These are phyloP conservation scores for Penicillium sp. DNA, from an alignment of 2,329 filamentous ascomycete genomes.

Conservation along the genomic window DNA sequence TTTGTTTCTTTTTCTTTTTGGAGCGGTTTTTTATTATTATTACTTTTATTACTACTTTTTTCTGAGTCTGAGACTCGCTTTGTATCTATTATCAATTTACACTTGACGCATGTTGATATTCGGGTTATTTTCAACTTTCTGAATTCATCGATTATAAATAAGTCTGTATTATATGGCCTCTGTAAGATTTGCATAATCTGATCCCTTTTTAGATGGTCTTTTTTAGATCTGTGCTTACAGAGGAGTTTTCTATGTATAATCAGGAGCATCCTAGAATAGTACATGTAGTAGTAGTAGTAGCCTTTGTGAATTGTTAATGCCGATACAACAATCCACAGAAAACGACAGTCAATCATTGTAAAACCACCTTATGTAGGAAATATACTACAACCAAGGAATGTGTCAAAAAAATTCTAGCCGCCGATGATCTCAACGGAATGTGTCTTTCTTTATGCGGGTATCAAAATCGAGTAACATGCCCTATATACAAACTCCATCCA, in stretches of 20 bases:
- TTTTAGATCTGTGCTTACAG: too few relatives aligned
- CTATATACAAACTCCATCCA: not conserved
- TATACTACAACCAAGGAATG: not conserved
- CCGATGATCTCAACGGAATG: not conserved
- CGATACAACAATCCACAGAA: not conserved
- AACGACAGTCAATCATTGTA: not conserved
- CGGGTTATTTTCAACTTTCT: too few relatives aligned
- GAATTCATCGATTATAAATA: not conserved
- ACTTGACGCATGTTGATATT: too few relatives aligned
- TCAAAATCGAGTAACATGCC: not conserved
- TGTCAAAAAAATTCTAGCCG: not conserved
- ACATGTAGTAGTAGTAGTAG: too few relatives aligned
- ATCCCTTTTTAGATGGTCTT: too few relatives aligned
- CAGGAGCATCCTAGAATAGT: too few relatives aligned
- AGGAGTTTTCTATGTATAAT: too few relatives aligned
- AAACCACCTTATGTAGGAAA: not conserved
- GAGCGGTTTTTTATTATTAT: not conserved
- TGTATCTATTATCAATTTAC: not conserved
- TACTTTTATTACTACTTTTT: slow-evolving; percentile 6
- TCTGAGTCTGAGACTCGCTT: slow-evolving; percentile 8
- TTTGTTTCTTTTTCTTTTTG: not conserved
- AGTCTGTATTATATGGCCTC: too few relatives aligned
- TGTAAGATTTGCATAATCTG: too few relatives aligned
- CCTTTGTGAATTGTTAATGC: not conserved
- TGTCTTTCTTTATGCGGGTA: not conserved